phyloP scores from a whole-genome alignment of 2,329 filamentous ascomycete species.

The Berkeleyomyces basicola region DNA sequence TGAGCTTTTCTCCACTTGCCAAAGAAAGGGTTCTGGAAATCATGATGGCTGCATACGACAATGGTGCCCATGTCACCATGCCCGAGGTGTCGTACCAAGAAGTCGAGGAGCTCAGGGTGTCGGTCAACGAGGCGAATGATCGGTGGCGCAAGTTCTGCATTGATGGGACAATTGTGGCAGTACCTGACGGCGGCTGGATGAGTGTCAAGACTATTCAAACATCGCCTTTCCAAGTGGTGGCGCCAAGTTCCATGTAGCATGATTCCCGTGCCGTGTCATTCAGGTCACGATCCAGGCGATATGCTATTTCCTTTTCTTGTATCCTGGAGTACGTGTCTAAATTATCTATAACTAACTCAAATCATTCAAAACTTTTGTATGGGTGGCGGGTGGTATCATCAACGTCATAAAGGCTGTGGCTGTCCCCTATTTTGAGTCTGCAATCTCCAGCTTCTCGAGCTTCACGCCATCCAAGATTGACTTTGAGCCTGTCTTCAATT shows the following conservation, averaged over 20 bases:
- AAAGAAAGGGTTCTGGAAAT: constrained; percentile 56
- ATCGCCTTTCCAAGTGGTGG: constrained; percentile 28
- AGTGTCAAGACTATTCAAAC: constrained; percentile 37
- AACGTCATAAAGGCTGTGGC: constrained; percentile 6
- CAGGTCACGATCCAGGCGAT: neutral
- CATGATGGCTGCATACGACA: constrained; percentile 49
- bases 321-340: neutral
- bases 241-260: neutral
- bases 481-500: constrained; percentile 4
- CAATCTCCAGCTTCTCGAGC: constrained; percentile 16
- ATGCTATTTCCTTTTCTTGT: neutral
- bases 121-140: constrained; percentile 48
- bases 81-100: constrained; percentile 54
- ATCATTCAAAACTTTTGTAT: constrained; percentile 10
- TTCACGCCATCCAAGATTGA: constrained; percentile 15
- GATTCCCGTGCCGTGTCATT: neutral
- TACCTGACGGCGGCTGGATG: constrained; percentile 56
- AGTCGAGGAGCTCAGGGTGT: constrained; percentile 49
- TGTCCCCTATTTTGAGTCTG: constrained; percentile 11
- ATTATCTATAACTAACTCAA: constrained; percentile 20
- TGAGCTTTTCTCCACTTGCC: constrained; percentile 55
- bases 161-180: constrained; percentile 72
- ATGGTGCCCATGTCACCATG: constrained; percentile 38
- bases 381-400: constrained; percentile 16
- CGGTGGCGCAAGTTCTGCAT: constrained; percentile 76